These are phyloP conservation scores for Lonicera japonica DNA, from an alignment of 129 eudicot genomes.

Conservation along the genomic window DNA sequence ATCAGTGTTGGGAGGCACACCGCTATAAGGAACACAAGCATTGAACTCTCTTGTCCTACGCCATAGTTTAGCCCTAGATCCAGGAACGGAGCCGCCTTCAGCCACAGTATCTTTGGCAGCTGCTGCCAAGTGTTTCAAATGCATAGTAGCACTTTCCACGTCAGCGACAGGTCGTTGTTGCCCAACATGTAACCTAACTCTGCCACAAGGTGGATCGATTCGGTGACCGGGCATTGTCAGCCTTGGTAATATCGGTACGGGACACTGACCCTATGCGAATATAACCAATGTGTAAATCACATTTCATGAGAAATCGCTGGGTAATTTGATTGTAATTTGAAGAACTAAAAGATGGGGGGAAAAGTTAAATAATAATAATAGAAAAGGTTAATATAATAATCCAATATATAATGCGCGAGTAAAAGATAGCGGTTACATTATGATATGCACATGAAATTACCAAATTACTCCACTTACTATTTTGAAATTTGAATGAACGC, in stretches of 20 bases:
- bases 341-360: neutral
- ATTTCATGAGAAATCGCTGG: neutral
- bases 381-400: no score
- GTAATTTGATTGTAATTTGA: neutral
- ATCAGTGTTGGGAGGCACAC: constrained; percentile 77
- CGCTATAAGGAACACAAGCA: constrained; percentile 81
- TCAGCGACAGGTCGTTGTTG: constrained; percentile 53
- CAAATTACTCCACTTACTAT: no score
- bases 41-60: constrained; percentile 93
- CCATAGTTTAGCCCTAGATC: constrained; percentile 97
- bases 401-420: no score
- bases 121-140: constrained; percentile 90
- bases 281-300: constrained; percentile 2
- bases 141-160: constrained; percentile 72
- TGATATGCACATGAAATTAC: no score
- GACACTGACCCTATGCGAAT: constrained; percentile 71
- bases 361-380: neutral
- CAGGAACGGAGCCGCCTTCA: constrained; percentile 95
- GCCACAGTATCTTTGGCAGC: constrained; percentile 97
- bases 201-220: constrained; percentile 97
- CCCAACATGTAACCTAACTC: constrained; percentile 48
- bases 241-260: constrained; percentile 84
- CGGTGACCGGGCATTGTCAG: constrained; percentile 98
- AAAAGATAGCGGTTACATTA: no score
- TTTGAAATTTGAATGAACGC: no score